Evolutionary conservation across 176 grass and related monocot species (phyloP), one percentile per base, ranked within the genome.

Genomic region (Ampelocalamus luodianensis): DNA sequence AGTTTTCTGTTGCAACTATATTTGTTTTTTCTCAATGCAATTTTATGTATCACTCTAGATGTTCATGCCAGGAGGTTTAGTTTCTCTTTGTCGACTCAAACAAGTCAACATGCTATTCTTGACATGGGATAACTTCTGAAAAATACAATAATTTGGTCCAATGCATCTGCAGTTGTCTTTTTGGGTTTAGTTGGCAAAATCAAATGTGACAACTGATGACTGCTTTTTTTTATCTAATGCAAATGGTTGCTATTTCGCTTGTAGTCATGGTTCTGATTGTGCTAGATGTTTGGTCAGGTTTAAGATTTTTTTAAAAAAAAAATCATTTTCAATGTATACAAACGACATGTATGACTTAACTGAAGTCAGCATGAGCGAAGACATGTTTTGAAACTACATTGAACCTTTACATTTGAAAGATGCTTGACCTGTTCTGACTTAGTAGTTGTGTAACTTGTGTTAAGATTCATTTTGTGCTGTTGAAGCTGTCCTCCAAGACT

Each of bases 21-120:
- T 68, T 74, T 90, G 5, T 24, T 87, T 86, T 72, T 38, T 18
- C n/a, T 42, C 39, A 36, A 82, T 72, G 50, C 4, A 87, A 32
- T 68, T 61, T 61, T 72, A 59, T 44, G 37, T 73, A 84, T 14
- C 16, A 40, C 9, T 45, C 13, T 46, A 48, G 6, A 22, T 59
- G 26, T 72, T 78, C 3, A 6, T 82, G 63, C 48, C 24, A 38
- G n/a, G 22, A 43, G 58, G 46, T 73, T 60, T 24, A 42, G 39
- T 68, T 17, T 76, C 22, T 50, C 23, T 50, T 85, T 89, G 17
- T 89, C 77, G 64, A 77, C 29, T 42, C 14, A 65, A 73, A 34
- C 4, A 49, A 80, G 12, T 72, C 23, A 12, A 26, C 14, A 22
- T 23, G 14, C 29, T 77, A 49, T 50, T 50, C 20, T 62, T 72